Evolutionary conservation across 257 asterid genomes (phyloP), one percentile per base, ranked within the genome.

Genomic region (Sherardia arvensis): DNA sequence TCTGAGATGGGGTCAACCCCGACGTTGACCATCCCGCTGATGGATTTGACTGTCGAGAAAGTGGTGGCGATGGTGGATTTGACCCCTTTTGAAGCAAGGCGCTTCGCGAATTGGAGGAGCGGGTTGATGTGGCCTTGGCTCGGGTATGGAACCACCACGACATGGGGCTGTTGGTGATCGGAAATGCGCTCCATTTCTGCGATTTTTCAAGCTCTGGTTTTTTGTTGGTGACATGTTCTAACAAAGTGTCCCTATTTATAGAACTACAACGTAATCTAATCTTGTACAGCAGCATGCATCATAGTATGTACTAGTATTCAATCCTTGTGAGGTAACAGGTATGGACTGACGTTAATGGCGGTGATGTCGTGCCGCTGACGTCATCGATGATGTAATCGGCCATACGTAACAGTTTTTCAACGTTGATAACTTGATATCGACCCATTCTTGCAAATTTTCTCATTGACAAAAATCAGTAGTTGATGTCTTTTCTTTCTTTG

Each of bases 101-200:
- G 88, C 53, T 87, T 87, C 3, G 88, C 84, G 63, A 85, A 87
- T 68, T 87, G 95, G 60, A 84, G 87, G 48, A 87, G 85, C 14
- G 95, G 95, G 62, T 87, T 87, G 14, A 87, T 85, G 83, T 87
- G 93, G 72, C 93, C 95, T 73, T 85, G 95, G 79, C 83, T 68
- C 1, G 95, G 95, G 64, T 84, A 85, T 1, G 95, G 95, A 23
- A 85, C 27, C 0, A 83, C 78, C n/a, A 87, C 28, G 0, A 81
- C 81, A 60, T 85, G 95, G 38, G 77, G 73, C 8, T 32, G 65
- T 4, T 53, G 36, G 33, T 55, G 34, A 2, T 25, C 26, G 7
- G n/a, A 43, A 43, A 43, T 43, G 51, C 17, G 20, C 20, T 4
- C 51, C 51, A 43, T 43, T 43, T 43, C 7, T 43, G n/a, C 5